Conservation (phyloP, 257 asterid species). For the Cruciata laevipes region DNA sequence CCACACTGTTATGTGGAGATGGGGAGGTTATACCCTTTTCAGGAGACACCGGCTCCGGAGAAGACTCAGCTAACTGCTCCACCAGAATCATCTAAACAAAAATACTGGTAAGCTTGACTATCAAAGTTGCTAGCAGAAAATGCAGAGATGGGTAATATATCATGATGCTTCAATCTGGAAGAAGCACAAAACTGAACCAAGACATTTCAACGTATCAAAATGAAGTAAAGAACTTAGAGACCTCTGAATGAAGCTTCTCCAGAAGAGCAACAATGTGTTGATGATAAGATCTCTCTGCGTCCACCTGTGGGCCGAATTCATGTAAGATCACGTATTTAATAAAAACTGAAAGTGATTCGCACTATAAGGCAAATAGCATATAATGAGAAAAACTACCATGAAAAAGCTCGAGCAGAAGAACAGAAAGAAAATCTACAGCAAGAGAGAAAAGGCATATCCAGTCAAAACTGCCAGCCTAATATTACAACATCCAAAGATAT, state of each 20-base stretch:
- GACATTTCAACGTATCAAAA: neutral
- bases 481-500: neutral
- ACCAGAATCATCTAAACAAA: conserved; percentile 57
- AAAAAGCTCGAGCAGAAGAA: neutral
- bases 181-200: neutral
- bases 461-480: neutral
- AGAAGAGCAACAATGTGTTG: conserved; percentile 57
- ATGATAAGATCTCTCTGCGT: conserved; percentile 89
- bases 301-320: conserved; percentile 50
- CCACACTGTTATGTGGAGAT: conserved; percentile 25
- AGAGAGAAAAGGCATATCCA: neutral
- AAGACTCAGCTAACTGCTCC: conserved; percentile 51
- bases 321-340: conserved; percentile 19
- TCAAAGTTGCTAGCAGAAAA: neutral
- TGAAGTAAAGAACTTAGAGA: conserved; percentile 18
- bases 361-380: neutral
- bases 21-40: conserved; percentile 28
- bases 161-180: neutral
- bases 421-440: neutral
- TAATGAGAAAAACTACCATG: neutral
- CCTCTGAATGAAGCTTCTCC: conserved; percentile 87
- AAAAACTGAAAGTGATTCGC: conserved; percentile 2
- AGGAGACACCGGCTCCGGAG: conserved; percentile 33
- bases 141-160: neutral
- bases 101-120: conserved; percentile 7